Conservation (phyloP, 768 basidiomycete genomes). For the Glaciozyma antarctica region DNA sequence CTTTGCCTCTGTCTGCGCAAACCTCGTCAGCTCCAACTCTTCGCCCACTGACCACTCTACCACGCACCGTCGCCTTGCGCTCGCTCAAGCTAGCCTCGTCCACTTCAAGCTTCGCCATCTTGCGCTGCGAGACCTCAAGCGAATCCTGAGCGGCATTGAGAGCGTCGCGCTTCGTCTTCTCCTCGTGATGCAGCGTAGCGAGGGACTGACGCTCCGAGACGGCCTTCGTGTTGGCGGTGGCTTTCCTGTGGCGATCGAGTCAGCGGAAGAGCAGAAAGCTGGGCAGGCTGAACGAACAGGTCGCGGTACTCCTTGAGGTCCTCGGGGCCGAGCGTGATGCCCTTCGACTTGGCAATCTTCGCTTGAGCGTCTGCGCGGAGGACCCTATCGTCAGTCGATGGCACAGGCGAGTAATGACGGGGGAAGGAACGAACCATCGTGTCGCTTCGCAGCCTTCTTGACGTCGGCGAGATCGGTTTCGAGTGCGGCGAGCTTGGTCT, state of each 20-base stretch:
- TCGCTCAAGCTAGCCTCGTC: conserved; percentile 37
- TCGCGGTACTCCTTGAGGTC: conserved; percentile 77
- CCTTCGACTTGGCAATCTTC: conserved; percentile 56
- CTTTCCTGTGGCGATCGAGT: conserved; percentile 51
- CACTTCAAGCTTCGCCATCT: conserved; percentile 44
- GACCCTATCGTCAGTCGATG: conserved; percentile 4
- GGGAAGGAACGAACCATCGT: conserved; percentile 53
- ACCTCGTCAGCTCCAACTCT: conserved; percentile 42
- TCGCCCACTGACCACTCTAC: too few species aligned
- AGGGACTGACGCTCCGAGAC: conserved; percentile 79
- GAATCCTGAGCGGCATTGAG: conserved; percentile 60
- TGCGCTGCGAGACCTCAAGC: conserved; percentile 55
- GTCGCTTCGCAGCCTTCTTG: conserved; percentile 60
- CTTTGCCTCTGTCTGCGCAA: conserved; percentile 46
- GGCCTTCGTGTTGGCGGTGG: conserved; percentile 64
- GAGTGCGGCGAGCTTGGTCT: conserved; percentile 42
- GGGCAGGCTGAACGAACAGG: conserved; percentile 48
- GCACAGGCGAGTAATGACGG: neutral
- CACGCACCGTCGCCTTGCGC: conserved; percentile 53
- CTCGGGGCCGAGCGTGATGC: conserved; percentile 68
- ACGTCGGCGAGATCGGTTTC: conserved; percentile 60
- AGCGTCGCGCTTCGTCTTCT: conserved; percentile 60
- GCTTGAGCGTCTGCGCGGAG: conserved; percentile 57
- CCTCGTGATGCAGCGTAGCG: conserved; percentile 68
- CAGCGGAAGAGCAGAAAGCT: neutral